These are phyloP conservation scores for Neckera pumila DNA, from an alignment of 225 moss, liverwort and hornwort species.

Conservation along the genomic window DNA sequence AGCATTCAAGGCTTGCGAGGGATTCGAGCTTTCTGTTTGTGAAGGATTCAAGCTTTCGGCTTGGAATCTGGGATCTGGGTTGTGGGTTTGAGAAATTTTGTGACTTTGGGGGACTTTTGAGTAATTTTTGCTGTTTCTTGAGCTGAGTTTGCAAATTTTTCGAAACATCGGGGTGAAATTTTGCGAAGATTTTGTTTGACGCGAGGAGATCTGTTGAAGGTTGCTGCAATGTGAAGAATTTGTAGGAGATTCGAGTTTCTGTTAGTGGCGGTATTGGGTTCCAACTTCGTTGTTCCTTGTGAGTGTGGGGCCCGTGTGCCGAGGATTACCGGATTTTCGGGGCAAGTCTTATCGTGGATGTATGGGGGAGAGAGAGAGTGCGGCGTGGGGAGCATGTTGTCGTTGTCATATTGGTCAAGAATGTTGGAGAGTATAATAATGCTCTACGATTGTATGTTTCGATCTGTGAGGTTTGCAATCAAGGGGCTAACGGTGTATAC, in stretches of 20 bases:
- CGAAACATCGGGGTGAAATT: not conserved
- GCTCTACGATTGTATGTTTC: not conserved
- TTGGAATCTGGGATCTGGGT: not conserved
- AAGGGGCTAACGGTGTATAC: not conserved
- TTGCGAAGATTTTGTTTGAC: not conserved
- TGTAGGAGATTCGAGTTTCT: not conserved
- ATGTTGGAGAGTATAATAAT: not conserved
- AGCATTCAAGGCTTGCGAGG: not conserved
- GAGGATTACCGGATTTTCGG: not conserved
- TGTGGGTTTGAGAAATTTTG: not conserved
- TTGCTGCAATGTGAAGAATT: not conserved
- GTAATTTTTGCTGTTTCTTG: not conserved
- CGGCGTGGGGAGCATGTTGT: not conserved
- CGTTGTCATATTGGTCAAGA: not conserved
- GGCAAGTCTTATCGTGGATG: constrained; percentile 4
- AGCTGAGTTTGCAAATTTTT: not conserved
- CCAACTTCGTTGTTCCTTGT: not conserved
- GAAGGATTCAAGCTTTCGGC: not conserved
- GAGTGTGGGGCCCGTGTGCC: not conserved
- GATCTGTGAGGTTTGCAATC: not conserved
- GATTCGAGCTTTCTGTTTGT: not conserved
- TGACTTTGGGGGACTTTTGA: not conserved
- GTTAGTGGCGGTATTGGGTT: not conserved
- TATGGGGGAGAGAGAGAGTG: not conserved
- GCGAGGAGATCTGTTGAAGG: not conserved